A percentile compares a stretch with the other conserved stretches of the same genome.
Evolutionary conservation across 805 yeast species (phyloP).

Genomic region (Schizosaccharomyces japonicus): DNA sequence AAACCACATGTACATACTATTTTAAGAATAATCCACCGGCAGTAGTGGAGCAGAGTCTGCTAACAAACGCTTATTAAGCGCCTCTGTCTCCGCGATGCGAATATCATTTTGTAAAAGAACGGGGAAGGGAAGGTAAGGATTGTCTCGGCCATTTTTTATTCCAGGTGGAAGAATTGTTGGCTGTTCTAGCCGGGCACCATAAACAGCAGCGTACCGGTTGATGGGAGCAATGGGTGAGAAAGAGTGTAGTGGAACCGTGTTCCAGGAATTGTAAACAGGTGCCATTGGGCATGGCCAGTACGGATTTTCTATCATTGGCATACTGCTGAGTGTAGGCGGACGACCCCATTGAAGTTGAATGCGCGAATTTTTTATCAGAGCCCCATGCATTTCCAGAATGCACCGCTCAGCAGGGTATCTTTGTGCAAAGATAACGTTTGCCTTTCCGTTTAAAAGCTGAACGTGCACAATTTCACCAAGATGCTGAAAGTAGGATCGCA

Average conservation of each 20-base stretch:
- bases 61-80: not conserved
- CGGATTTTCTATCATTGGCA: not conserved
- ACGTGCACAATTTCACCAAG: constrained; percentile 59
- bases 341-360: constrained; percentile 78
- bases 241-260: not conserved
- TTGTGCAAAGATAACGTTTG: constrained; percentile 57
- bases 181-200: not conserved
- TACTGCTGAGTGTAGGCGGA: constrained; percentile 2
- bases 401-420: constrained; percentile 71
- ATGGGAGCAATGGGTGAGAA: constrained; percentile 2
- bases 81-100: not conserved
- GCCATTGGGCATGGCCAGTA: not conserved
- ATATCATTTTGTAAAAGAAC: not conserved
- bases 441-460: constrained; percentile 55
- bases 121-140: constrained; percentile 1
- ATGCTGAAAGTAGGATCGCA: constrained; percentile 33
- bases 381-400: constrained; percentile 71
- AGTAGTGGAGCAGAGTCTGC: not conserved
- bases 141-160: not conserved
- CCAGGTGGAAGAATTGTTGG: constrained; percentile 1
- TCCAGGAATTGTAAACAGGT: constrained; percentile 1
- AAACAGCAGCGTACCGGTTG: not conserved
- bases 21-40: not conserved
- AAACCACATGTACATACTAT: no score
- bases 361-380: constrained; percentile 60